Evolutionary conservation across 2,329 filamentous ascomycete species (phyloP), one percentile per base, ranked within the genome.

Genomic region (Biscogniauxia sp.): DNA sequence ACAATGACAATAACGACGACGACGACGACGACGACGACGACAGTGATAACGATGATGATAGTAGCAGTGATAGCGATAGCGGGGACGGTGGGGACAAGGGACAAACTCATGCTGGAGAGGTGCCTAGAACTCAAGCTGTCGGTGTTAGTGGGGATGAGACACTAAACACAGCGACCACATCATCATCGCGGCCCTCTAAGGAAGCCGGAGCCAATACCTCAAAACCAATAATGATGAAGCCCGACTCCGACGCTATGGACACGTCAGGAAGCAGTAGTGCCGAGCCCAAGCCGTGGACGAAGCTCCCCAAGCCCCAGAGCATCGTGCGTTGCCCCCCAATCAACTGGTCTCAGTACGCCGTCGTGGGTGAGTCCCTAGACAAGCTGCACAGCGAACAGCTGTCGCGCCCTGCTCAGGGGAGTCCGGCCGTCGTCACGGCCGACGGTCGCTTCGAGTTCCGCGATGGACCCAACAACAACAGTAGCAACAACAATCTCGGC

Each of bases 261-360:
- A 20, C 25, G n/a, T 51, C 54, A 28, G 37, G 20, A 17, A 13
- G 49, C 20, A 61, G 52, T 50, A 57, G 45, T 19, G n/a, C 55
- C 5, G 57, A 41, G 8, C 61, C 65, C 20, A 64, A 61, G 61
- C 71, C 78, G 2, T 93, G 93, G 79, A 79, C 84, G 2, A 78
- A 78, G 19, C 84, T 97, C 15, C 93, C 93, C 0, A 84, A 83
- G 15, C 87, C 91, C 6, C 94, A 97, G 74, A 90, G 90, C 67
- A 80, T 98, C 0, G 88, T 96, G 25, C 88, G 93, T 50, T 92
- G 89, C 77, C 94, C 94, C 8, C 90, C 92, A 8, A 88, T 98
- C 71, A 97, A 97, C 78, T 98, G 94, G 94, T 86, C 88, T 13
- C 93, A 97, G 72, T 98, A 98, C 75, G 91, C 92, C 68, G 83